Conservation (phyloP, 352 stramenopile genomes). For the Phytophthora pisi region DNA sequence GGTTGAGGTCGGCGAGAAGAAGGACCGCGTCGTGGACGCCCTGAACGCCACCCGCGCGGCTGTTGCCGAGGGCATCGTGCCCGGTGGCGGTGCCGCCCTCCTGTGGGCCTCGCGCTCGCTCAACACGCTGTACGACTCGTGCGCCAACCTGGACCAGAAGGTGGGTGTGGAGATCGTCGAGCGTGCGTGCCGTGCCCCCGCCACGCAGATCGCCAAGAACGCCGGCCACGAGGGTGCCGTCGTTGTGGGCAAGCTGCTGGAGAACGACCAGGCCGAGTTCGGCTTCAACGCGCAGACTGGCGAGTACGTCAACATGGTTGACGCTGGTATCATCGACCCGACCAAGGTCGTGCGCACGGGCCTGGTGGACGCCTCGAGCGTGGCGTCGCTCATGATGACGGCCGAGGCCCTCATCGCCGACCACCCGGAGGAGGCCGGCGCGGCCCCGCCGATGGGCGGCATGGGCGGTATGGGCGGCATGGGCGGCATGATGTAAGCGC, state of each 20-base stretch:
- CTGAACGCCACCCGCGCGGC: slow-evolving; percentile 99
- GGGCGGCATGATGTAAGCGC: slow-evolving; percentile 80
- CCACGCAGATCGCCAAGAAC: slow-evolving; percentile 98
- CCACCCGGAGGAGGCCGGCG: slow-evolving; percentile 89
- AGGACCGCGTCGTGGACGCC: slow-evolving; percentile 99
- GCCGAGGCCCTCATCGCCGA: slow-evolving; percentile 99
- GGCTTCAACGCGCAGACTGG: slow-evolving; percentile 99
- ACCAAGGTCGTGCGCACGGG: slow-evolving; percentile 99
- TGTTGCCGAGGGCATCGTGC: slow-evolving; percentile 99
- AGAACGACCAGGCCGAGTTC: slow-evolving; percentile 90
- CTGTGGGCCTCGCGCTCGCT: slow-evolving; percentile 97
- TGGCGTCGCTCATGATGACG: slow-evolving; percentile 99
- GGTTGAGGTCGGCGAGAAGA: slow-evolving; percentile 99
- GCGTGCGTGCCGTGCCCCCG: slow-evolving; percentile 92
- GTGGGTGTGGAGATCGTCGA: slow-evolving; percentile 98
- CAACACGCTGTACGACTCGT: slow-evolving; percentile 85
- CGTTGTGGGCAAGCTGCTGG: slow-evolving; percentile 98
- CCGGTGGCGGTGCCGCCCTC: slow-evolving; percentile 97
- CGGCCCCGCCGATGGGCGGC: slow-evolving; percentile 73
- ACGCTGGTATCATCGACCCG: slow-evolving; percentile 98
- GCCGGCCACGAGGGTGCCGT: slow-evolving; percentile 98
- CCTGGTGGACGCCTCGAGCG: slow-evolving; percentile 98
- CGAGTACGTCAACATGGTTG: slow-evolving; percentile 98
- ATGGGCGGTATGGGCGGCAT: slow-evolving; percentile 88
- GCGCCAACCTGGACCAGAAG: slow-evolving; percentile 97